Evolutionary conservation across 768 basidiomycete genomes (phyloP), one percentile per base, ranked within the genome.

Genomic region (Naganishia randhawae): DNA sequence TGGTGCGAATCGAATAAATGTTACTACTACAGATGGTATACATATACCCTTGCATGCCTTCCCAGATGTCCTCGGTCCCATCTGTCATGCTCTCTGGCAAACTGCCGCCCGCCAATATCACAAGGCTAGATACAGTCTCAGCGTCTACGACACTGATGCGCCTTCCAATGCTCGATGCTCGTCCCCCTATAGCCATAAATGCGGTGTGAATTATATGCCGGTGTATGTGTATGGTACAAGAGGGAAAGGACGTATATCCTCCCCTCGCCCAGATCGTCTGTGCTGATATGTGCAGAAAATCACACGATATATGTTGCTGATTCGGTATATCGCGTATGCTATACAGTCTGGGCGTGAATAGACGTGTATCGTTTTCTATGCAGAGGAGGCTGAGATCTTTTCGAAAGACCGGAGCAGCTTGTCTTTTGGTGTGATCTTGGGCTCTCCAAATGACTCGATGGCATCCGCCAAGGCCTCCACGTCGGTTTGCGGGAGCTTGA

Each of bases 381-480:
- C 16, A 39, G 57, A 35, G 35, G 57, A 41, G 16, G 33, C 10
- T 32, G 37, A 22, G 16, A 39, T 39, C 57, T 61, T 61, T 41
- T 61, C 57, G 39, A 61, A n/a, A 25, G 57, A 35, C 57, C 35
- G 35, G 50, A 78, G 66, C 37, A 82, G 72, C 73, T 81, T 81
- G 68, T 79, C 74, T 62, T 74, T 77, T n/a, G 82, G 82, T 52
- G 74, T 74, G 50, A 78, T 70, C 55, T 72, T 67, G 6, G 79
- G 78, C 61, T 76, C 77, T 35, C 80, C 81, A n/a, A 78, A 63
- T n/a, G 80, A 75, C 16, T 73, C 74, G 69, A 82, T 78, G 71
- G 77, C 77, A 32, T 69, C 69, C 19, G 67, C 76, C 25, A 83
- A 69, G 1, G 63, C 68, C 8, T 73, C 73, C 27, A 81, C 69